Base-by-base conservation (phyloP, 2,329 filamentous ascomycete species). In the Diaporthe destruens region DNA sequence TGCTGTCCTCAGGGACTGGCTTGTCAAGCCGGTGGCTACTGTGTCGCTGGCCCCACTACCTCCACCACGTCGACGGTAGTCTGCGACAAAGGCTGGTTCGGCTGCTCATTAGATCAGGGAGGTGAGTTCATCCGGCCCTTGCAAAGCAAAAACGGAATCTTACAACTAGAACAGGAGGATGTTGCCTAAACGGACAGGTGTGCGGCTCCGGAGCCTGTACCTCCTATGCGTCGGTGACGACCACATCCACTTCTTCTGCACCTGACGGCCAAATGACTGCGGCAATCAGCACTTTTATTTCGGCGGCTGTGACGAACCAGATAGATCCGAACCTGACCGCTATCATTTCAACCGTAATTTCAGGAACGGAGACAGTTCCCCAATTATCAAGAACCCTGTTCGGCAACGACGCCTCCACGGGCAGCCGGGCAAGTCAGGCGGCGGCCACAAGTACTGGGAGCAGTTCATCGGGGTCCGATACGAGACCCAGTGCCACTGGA, bases 181-280 rank as follows among this genome's bases (percentile, higher is more conserved):
- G 47, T 25, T 66, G 61, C 7, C 14, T 20, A 6, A 16, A 5
- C 6, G 61, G 61, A 0, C 44, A 39, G 36, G 5, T 53, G 7
- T 66, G 61, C n/a, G 61, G 61, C 8, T 25, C 61, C 8, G 61
- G 61, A 20, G 47, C 39, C 8, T 66, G 61, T 25, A 66, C 44
- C 1, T 49, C 32, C 4, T 39, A 39, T 20, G 18, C 20, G 14
- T 1, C 32, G 3, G 11, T 23, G n/a, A 66, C 61, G 32, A 29
- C 44, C 14, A 53, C 61, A 39, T 20, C 25, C 29, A 53, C 32
- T 14, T 36, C 32, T 34, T 20, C 16, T 20, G 34, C 18, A 32
- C 20, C 54, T 56, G 54, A 34, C 32, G 54, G 32, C 2, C 54
- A 56, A 7, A 56, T 8, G 6, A 44, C 47, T 12, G 11, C 23